Evolutionary conservation across 176 grass and related monocot species (phyloP).

Genomic region (Zoysia pacifica): DNA sequence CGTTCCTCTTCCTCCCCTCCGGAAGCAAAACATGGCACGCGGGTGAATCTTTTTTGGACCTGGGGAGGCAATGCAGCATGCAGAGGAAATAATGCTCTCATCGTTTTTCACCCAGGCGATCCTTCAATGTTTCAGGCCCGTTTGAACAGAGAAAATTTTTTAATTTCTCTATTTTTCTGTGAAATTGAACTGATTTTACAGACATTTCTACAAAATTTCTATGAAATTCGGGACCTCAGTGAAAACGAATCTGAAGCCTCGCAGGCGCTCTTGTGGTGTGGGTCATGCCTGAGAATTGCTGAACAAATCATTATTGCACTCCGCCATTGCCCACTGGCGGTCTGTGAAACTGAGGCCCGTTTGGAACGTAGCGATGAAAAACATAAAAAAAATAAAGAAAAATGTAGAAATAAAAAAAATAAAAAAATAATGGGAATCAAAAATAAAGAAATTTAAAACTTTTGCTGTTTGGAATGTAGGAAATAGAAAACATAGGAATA

Average conservation of each 20-base stretch:
- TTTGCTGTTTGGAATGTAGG: too few species aligned
- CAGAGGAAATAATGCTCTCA: not conserved
- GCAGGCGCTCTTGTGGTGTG: not conserved
- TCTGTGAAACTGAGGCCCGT: not conserved
- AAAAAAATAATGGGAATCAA: too few species aligned
- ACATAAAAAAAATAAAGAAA: too few species aligned
- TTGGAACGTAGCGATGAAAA: too few species aligned
- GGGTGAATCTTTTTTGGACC: not conserved
- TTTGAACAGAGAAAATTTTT: too few species aligned
- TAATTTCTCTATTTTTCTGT: too few species aligned
- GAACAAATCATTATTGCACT: conserved; percentile 27
- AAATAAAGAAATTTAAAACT: too few species aligned
- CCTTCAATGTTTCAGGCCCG: conserved; percentile 10
- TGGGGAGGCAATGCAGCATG: not conserved
- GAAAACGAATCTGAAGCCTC: conserved; percentile 12
- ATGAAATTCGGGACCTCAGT: not conserved
- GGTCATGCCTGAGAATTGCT: conserved; percentile 6
- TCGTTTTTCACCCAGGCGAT: conserved; percentile 30
- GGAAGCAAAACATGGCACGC: conserved; percentile 2
- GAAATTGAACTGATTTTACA: too few species aligned
- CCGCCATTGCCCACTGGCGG: not conserved
- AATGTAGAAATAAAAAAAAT: too few species aligned
- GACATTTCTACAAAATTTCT: too few species aligned
- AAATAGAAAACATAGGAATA: too few species aligned
- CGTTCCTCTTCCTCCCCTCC: not conserved